A percentile compares a stretch with the other conserved stretches of the same genome.
phyloP scores from a whole-genome alignment of 23 red algal species.

The Chondrus crispus region DNA sequence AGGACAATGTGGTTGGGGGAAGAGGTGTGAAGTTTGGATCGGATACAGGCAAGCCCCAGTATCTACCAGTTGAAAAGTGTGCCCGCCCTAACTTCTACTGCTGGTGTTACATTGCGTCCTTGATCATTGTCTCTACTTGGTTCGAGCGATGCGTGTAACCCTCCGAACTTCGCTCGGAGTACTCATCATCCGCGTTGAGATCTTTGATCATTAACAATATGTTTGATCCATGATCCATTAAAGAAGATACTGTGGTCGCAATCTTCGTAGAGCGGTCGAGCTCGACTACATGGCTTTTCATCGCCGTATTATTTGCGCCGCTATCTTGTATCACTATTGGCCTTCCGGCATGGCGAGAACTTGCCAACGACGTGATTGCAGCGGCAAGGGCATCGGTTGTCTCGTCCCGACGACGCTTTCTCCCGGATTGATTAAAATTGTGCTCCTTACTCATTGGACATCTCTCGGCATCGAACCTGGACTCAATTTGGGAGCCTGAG shows the following conservation, averaged over 20 bases:
- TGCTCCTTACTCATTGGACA: no score
- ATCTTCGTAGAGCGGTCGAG: not conserved
- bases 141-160: not conserved
- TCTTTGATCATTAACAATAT: not conserved
- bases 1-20: no score
- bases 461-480: not conserved
- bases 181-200: not conserved
- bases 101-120: not conserved
- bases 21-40: no score
- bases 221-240: slow-evolving; percentile 9
- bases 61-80: no score
- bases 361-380: not conserved
- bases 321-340: slow-evolving; percentile 20
- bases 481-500: not conserved
- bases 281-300: not conserved
- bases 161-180: not conserved
- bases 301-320: not conserved
- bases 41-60: no score
- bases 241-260: not conserved
- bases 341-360: not conserved
- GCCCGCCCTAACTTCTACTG: not conserved
- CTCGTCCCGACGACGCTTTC: not conserved
- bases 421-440: not conserved
- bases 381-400: not conserved
- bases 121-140: not conserved